Conservation (phyloP, 2,329 filamentous ascomycete genomes). For the Colletotrichum acutatum region DNA sequence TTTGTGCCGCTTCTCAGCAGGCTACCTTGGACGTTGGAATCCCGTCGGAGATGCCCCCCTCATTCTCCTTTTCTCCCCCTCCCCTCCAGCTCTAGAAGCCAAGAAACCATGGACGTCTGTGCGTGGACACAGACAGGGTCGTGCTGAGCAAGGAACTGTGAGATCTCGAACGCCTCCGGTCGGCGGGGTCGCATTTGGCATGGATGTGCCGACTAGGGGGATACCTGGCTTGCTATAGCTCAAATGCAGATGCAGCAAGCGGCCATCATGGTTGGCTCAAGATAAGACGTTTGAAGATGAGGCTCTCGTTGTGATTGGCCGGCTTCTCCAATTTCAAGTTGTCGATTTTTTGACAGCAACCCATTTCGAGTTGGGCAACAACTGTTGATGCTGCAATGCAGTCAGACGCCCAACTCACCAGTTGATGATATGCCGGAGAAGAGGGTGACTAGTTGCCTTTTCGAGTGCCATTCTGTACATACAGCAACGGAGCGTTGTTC, state of each 20-base stretch:
- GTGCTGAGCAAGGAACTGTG: constrained; percentile 20
- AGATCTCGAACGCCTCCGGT: constrained; percentile 33
- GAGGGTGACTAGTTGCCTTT: constrained; percentile 1
- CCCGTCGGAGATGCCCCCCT: background rate
- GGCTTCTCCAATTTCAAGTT: constrained; percentile 51
- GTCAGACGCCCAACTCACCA: constrained; percentile 14
- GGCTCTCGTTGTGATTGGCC: constrained; percentile 50
- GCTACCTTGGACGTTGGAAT: constrained; percentile 11
- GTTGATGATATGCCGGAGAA: constrained; percentile 15
- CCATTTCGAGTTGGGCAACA: constrained; percentile 12
- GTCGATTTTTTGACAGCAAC: constrained; percentile 43
- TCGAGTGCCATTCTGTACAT: constrained; percentile 3
- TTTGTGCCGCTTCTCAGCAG: constrained; percentile 12
- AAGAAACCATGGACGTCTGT: constrained; percentile 29
- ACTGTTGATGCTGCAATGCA: constrained; percentile 14
- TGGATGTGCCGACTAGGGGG: constrained; percentile 24
- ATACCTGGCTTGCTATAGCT: constrained; percentile 23
- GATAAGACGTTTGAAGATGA: constrained; percentile 51
- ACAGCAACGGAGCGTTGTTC: constrained; percentile 1
- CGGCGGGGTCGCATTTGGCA: constrained; percentile 28
- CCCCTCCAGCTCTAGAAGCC: constrained; percentile 23
- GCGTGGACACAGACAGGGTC: constrained; percentile 20
- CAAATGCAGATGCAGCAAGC: constrained; percentile 24
- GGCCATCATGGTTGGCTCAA: constrained; percentile 49
- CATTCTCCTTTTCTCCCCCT: background rate